Evolutionary conservation across 1,139 yeast species (phyloP), one percentile per base, ranked within the genome.

Genomic region (Citeromyces hawaiiensis): DNA sequence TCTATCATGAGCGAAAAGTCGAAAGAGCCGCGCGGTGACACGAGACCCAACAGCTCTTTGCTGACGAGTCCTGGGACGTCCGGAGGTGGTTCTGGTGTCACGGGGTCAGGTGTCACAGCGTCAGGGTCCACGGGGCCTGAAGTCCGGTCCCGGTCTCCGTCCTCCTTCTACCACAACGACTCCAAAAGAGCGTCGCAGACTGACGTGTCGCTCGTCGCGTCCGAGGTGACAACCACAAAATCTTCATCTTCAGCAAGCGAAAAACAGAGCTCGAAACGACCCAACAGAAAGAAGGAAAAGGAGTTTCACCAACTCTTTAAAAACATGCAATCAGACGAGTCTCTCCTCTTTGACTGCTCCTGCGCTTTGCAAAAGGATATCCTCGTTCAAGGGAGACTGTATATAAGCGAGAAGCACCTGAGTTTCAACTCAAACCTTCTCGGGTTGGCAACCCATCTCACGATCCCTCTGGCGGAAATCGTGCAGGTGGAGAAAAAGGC

Each of bases 341-440:
- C 61, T 38, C 62, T 81, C 35, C 64, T 81, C 38, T 78, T 73
- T 38, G 88, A 79, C 47, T 78, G 66, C 49, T 69, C 79, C 36
- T 82, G 91, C 64, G 93, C 93, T 0, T 61, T 76, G 27, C 73
- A 78, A 2, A 75, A 74, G 47, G 91, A 82, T 52, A 77, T 82
- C 23, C 60, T 82, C 37, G 68, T 80, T 9, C 93, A 82, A 48
- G 93, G 93, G 6, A 67, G 77, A 47, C 58, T 82, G 61, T 81
- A 76, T 52, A 59, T 82, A 11, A 69, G 80, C 40, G 76, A 74
- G 43, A 65, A 64, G 40, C 71, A 70, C 47, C 57, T 81, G 13
- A 74, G 83, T 45, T 82, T 82, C 59, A 79, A 78, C 47, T 76
- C 87, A 0, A 81, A 80, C 48, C 76, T 82, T 42, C 60, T 82